Base-by-base conservation (phyloP, 2,329 filamentous ascomycete species). In the Graphiopsis chlorocephala region DNA sequence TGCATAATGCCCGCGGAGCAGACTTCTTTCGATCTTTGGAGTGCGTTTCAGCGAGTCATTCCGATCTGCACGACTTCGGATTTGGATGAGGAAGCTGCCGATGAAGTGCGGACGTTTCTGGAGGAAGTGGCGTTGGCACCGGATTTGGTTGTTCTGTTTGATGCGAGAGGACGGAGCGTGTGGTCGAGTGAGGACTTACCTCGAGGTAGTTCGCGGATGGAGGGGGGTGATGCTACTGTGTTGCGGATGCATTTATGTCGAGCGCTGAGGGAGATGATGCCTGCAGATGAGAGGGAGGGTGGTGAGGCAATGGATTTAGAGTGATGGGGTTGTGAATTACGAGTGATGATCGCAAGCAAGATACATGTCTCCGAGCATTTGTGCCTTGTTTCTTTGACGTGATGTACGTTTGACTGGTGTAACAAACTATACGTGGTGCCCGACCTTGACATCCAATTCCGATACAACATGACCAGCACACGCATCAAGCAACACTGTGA, bases 1-100 rank as follows among this genome's bases (percentile, higher is more conserved):
- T 65, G 65, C 15, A 38, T 68, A 6, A 56, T 56, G 53, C 53
- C 53, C 1, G 29, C 53, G 23, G 31, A 56, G 14, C 53, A 56
- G 31, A 25, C 12, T 4, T 33, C 29, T 15, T 23, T 31, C 20
- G n/a, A 33, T 33, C 12, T 38, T 3, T 56, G 53, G 53, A 26
- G 11, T 33, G 1, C 4, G 1, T 25, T 2, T 4, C 29, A 56
- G 4, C 53, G 53, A 7, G 5, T 14, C 2, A 10, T 56, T 4
- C 31, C 53, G n/a, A 38, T 56, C 17, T 35, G 31, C 20, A 38
- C 53, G 5, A 38, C 31, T 1, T 20, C 29, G 7, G 31, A 56
- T 38, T 7, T 38, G 8, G 53, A 56, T 14, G 53, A 56, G 10
- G 29, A 56, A 14, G 53, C 53, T 38, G 31, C 8, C 2, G 53